Conservation (phyloP, 148 eudicot species). For the Polygonum maritimum region DNA sequence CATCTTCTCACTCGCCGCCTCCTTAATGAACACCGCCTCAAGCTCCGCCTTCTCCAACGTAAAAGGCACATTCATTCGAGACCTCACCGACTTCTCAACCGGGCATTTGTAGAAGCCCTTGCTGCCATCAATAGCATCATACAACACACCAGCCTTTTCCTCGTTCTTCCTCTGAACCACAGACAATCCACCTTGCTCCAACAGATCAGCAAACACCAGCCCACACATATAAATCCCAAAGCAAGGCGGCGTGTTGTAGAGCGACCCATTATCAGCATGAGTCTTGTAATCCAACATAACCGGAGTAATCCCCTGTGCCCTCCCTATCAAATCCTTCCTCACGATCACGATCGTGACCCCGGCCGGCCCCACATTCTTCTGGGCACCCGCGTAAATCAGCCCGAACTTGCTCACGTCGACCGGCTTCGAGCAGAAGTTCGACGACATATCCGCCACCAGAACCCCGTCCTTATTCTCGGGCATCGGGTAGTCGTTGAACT, state of each 20-base stretch:
- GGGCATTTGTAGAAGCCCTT: slow-evolving; percentile 80
- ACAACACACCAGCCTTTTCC: slow-evolving; percentile 53
- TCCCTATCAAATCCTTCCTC: slow-evolving; percentile 74
- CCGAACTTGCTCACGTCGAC: slow-evolving; percentile 81
- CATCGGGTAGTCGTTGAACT: slow-evolving; percentile 67
- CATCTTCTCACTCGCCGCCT: slow-evolving; percentile 95
- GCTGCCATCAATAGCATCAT: slow-evolving; percentile 73
- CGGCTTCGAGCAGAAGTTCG: slow-evolving; percentile 89
- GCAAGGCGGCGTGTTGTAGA: slow-evolving; percentile 96
- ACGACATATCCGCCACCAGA: slow-evolving; percentile 86
- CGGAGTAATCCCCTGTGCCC: slow-evolving; percentile 62
- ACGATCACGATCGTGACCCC: slow-evolving; percentile 87
- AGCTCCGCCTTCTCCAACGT: slow-evolving; percentile 71
- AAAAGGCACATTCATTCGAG: slow-evolving; percentile 96
- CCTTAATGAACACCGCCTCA: slow-evolving; percentile 68
- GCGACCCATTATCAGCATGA: slow-evolving; percentile 69
- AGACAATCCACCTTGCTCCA: slow-evolving; percentile 73
- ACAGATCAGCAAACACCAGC: slow-evolving; percentile 81
- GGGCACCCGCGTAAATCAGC: slow-evolving; percentile 86
- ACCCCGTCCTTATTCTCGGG: slow-evolving; percentile 16
- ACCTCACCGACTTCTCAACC: slow-evolving; percentile 90
- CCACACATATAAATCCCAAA: slow-evolving; percentile 94
- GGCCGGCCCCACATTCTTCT: slow-evolving; percentile 92
- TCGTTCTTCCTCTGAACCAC: slow-evolving; percentile 86
- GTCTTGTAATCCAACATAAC: slow-evolving; percentile 92